Evolutionary conservation across 768 basidiomycete genomes (phyloP).

Genomic region (Psilocybe cubensis): DNA sequence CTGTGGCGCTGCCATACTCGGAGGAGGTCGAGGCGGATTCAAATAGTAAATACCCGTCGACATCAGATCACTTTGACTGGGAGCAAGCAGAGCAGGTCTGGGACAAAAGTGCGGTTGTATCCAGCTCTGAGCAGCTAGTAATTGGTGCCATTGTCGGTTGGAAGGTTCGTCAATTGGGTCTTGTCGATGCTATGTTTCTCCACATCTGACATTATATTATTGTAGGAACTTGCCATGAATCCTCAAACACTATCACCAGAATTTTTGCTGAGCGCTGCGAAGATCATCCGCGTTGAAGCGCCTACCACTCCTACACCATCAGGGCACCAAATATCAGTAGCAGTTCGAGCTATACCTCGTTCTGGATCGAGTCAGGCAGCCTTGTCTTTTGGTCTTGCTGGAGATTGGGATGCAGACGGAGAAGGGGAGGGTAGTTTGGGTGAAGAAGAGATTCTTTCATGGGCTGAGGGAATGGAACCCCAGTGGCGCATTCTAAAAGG

Average conservation of each 20-base stretch:
- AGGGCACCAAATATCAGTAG: background rate
- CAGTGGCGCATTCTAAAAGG: constrained; percentile 12
- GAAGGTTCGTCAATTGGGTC: constrained; percentile 42
- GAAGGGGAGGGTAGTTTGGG: constrained; percentile 17
- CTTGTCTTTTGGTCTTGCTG: constrained; percentile 22
- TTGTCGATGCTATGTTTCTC: background rate
- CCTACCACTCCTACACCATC: constrained; percentile 13
- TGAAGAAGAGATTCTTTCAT: constrained; percentile 19
- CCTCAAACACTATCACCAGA: constrained; percentile 64
- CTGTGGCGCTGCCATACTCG: constrained; percentile 22
- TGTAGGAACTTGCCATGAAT: constrained; percentile 62
- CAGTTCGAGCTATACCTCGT: constrained; percentile 17
- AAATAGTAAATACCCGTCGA: constrained; percentile 7
- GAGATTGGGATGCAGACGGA: background rate
- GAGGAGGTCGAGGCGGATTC: constrained; percentile 9
- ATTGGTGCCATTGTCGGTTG: constrained; percentile 45
- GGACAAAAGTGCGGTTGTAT: constrained; percentile 28
- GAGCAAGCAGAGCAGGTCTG: constrained; percentile 33
- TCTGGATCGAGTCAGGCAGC: constrained; percentile 20
- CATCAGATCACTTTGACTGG: constrained; percentile 38
- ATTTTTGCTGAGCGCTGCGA: constrained; percentile 49
- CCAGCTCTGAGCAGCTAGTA: constrained; percentile 25
- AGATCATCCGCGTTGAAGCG: constrained; percentile 19
- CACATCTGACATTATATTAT: background rate
- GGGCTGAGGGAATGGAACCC: constrained; percentile 26